Evolutionary conservation across 2,329 filamentous ascomycete genomes (phyloP).

Genomic region (Arachnomyces sp.): DNA sequence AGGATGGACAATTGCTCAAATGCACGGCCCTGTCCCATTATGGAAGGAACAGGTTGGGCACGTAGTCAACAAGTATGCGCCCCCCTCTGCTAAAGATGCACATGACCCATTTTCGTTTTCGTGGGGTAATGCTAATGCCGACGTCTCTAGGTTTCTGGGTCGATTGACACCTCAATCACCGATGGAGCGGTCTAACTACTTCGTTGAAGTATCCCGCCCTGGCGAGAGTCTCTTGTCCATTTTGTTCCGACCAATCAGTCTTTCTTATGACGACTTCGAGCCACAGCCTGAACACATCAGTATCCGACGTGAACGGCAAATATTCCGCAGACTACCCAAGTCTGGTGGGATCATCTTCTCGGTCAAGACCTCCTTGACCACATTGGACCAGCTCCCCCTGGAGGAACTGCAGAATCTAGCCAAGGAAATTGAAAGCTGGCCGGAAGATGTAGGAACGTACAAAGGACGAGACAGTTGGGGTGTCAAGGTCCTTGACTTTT

Average conservation of each 20-base stretch:
- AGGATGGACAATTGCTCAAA: slow-evolving; percentile 39
- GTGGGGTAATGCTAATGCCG: not conserved
- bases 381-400: slow-evolving; percentile 32
- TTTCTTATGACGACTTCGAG: slow-evolving; percentile 31
- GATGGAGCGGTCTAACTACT: slow-evolving; percentile 44
- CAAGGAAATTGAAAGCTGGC: slow-evolving; percentile 39
- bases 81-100: not conserved
- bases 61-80: slow-evolving; percentile 35
- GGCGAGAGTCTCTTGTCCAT: slow-evolving; percentile 31
- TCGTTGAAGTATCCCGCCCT: slow-evolving; percentile 40
- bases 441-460: slow-evolving; percentile 36
- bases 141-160: slow-evolving; percentile 34
- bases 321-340: slow-evolving; percentile 39
- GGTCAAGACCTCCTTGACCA: slow-evolving; percentile 40
- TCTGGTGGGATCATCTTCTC: slow-evolving; percentile 42
- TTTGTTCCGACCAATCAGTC: slow-evolving; percentile 37
- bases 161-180: slow-evolving; percentile 35
- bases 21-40: slow-evolving; percentile 40
- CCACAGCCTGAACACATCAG: slow-evolving; percentile 34
- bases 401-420: slow-evolving; percentile 35
- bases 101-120: not conserved
- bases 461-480: slow-evolving; percentile 40
- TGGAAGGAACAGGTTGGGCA: slow-evolving; percentile 42
- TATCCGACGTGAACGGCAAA: slow-evolving; percentile 43
- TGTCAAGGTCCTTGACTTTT: slow-evolving; percentile 28